A percentile compares a stretch with the other conserved stretches of the same genome.
phyloP scores from a whole-genome alignment of 306 rosid genomes.

The Elaeagnus macrophylla region DNA sequence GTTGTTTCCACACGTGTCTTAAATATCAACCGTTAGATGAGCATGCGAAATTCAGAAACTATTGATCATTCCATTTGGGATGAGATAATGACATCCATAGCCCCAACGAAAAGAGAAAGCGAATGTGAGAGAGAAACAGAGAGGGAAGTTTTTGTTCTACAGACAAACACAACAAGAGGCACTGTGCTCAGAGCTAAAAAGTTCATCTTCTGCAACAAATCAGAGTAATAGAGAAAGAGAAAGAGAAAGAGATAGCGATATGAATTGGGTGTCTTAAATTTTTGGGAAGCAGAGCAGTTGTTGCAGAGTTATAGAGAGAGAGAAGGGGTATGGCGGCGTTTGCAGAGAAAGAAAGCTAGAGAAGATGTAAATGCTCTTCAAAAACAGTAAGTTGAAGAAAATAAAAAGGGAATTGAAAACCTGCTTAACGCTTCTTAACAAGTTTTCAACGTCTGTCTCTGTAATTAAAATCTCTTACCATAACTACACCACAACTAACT shows the following conservation, averaged over 20 bases:
- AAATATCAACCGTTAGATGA: conserved; percentile 3
- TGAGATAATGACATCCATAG: conserved; percentile 39
- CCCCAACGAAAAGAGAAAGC: conserved; percentile 12
- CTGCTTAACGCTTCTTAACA: conserved; percentile 35
- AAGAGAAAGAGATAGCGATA: conserved; percentile 15
- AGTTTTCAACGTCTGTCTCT: conserved; percentile 13
- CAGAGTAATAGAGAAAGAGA: conserved; percentile 9
- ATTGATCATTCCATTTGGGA: conserved; percentile 18
- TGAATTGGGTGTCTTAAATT: conserved; percentile 37
- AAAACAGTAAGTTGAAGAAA: conserved; percentile 24
- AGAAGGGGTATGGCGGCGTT: too few relatives aligned
- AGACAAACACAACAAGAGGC: conserved; percentile 25
- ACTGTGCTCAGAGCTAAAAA: conserved; percentile 27
- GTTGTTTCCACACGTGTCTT: conserved; percentile 35
- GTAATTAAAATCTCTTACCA: background rate
- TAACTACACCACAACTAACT: background rate
- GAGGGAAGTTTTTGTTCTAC: conserved; percentile 10
- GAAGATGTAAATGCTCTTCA: conserved; percentile 32
- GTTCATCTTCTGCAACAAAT: conserved; percentile 16
- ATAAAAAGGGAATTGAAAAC: conserved; percentile 27
- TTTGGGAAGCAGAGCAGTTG: conserved; percentile 28
- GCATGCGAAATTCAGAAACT: conserved; percentile 8
- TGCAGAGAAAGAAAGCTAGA: conserved; percentile 7
- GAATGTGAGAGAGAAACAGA: conserved; percentile 15
- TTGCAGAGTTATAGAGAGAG: conserved; percentile 5